Evolutionary conservation across 768 basidiomycete genomes (phyloP).

Genomic region (Lactarius tabidus): DNA sequence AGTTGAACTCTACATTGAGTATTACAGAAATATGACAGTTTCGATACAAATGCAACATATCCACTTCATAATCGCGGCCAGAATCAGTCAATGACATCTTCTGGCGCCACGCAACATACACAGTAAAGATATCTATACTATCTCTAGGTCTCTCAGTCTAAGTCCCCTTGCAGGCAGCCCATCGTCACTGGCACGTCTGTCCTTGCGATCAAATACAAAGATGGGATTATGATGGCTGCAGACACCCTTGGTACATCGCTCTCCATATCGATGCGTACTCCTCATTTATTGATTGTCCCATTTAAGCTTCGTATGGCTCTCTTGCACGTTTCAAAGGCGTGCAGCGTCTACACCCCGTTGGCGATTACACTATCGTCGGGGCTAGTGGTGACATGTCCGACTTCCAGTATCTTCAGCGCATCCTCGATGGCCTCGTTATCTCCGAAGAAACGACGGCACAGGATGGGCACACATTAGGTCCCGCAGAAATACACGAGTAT

Average conservation of each 20-base stretch:
- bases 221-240: constrained; percentile 97
- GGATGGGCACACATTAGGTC: constrained; percentile 82
- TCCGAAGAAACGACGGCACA: constrained; percentile 69
- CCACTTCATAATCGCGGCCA: constrained; percentile 62
- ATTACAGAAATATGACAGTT: constrained; percentile 62
- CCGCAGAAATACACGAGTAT: constrained; percentile 89
- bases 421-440: constrained; percentile 72
- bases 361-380: constrained; percentile 80
- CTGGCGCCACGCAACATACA: constrained; percentile 70
- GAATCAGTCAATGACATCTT: constrained; percentile 41
- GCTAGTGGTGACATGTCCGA: constrained; percentile 97
- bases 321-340: constrained; percentile 96
- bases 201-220: constrained; percentile 90
- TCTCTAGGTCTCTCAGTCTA: not conserved
- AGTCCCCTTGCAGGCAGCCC: constrained; percentile 61
- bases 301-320: constrained; percentile 89
- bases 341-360: constrained; percentile 81
- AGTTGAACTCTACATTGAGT: not conserved
- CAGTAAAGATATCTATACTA: constrained; percentile 48
- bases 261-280: not conserved
- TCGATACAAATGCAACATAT: constrained; percentile 74
- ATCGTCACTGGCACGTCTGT: constrained; percentile 98
- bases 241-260: constrained; percentile 81
- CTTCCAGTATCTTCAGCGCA: constrained; percentile 85
- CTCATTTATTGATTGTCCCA: not conserved